Evolutionary conservation across 2,329 filamentous ascomycete species (phyloP), one percentile per base, ranked within the genome.

Genomic region (Alternaria sp.): DNA sequence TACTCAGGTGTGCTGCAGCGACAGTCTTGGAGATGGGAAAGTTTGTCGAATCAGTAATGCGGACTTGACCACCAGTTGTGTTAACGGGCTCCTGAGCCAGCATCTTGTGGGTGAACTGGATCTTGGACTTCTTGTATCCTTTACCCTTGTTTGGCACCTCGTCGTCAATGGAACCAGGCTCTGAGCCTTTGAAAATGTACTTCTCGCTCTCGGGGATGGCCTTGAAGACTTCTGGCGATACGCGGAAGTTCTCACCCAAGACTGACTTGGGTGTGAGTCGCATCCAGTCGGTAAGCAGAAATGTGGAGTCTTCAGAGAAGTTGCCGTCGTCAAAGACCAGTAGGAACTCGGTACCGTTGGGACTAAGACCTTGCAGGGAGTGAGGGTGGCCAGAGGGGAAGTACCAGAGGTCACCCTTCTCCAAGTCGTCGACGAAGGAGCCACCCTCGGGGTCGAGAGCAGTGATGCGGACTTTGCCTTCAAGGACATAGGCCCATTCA

Each of bases 391-490:
- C 91, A 11, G 88, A 87, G 22, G 91, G 91, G 79, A 94, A 94
- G 71, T 92, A 94, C 91, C 90, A 94, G 7, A 94, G 77, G 70
- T 94, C 91, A 5, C 91, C 91, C 71, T 91, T 89, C 71, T 88
- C 85, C 22, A 94, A 79, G 71, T 94, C 91, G 65, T 93, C 91
- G 62, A 93, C 86, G 75, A 92, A 93, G 63, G 87, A 91, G 62
- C 91, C 87, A 9, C 91, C 91, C 62, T 94, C 89, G 42, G 89
- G 87, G 77, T 93, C 90, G 18, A 93, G 84, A 1, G 88, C 90
- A 0, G 90, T 92, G 51, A 93, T 86, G 54, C 91, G 87, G 20
- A 91, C 89, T 59, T 85, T 83, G 51, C 91, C 91, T 57, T 89
- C 86, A 0, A 93, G 84, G 3, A 93, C 88, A 63, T 90, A 92